Base-by-base conservation (phyloP, 768 basidiomycete species). In the Tephrocybe rancida region DNA sequence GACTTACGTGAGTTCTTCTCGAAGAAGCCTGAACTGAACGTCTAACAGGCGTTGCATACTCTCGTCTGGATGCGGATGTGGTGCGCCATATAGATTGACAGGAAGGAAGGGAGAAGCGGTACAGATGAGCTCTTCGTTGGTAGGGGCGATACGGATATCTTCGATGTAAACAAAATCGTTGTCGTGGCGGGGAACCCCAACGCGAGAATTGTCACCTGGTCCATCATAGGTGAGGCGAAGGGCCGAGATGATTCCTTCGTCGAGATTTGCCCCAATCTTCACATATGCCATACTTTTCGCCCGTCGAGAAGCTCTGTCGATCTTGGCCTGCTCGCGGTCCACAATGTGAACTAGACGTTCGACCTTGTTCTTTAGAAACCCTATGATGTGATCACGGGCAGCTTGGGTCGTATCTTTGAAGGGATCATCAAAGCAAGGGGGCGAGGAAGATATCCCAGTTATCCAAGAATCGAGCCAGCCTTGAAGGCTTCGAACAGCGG, bases 41-140 rank as follows among this genome's bases (percentile, higher is more conserved):
- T 92, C 90, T 10, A 90, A 69, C 19, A 86, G 70, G 7, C 84
- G 73, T 50, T 87, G 77, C 81, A 91, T 88, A 21, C 81, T 82
- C 14, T 76, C 76, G 3, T 67, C 56, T 0, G 80, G 80, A 11
- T 78, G 75, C 50, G 79, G 86, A 60, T 89, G 88, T 0, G 87
- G 88, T 0, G 86, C 88, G 2, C 70, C 74, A 18, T 71, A 76
- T 1, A 86, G 63, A 58, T 80, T 85, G 0, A 77, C 82, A 0
- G 90, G 90, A 0, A 92, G 67, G 61, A 80, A 90, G 0, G 87
- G 83, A 2, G 70, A 62, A 10, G 70, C 21, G 0, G 63, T 67
- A 18, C 70, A 82, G 39, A 80, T 64, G 7, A 92, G 74, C 60
- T 92, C 90, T 5, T 76, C 67, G 38, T 87, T 78, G 0, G 90